Evolutionary conservation across 2,329 filamentous ascomycete species (phyloP).

Genomic region (Botrytis sinoallii): DNA sequence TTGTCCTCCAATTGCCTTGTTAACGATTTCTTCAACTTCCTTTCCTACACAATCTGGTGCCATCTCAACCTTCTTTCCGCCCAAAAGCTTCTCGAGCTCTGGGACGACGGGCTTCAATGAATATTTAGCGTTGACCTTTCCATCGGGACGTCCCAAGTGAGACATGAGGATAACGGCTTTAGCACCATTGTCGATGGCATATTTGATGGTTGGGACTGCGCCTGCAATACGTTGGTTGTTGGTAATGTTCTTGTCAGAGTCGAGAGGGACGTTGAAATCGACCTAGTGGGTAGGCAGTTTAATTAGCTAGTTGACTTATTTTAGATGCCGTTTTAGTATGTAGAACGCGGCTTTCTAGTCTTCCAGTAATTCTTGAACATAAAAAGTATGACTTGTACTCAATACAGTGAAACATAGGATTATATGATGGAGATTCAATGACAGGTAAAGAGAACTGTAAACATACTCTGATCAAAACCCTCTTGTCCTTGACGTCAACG

Average conservation of each 20-base stretch:
- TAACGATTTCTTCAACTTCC: constrained; percentile 86
- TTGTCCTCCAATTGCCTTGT: constrained; percentile 74
- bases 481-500: constrained; percentile 96
- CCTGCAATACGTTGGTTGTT: constrained; percentile 98
- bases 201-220: constrained; percentile 91
- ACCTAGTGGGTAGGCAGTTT: constrained; percentile 55
- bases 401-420: background rate
- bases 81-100: constrained; percentile 86
- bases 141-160: constrained; percentile 93
- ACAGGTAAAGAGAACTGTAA: background rate
- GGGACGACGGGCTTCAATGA: constrained; percentile 87
- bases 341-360: too few species aligned
- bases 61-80: constrained; percentile 76
- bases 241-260: constrained; percentile 88
- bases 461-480: constrained; percentile 92
- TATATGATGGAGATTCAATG: background rate
- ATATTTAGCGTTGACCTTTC: constrained; percentile 87
- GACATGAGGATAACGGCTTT: constrained; percentile 97
- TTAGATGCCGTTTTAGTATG: constrained; percentile 7
- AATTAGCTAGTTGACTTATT: constrained; percentile 27
- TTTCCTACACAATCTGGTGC: constrained; percentile 86
- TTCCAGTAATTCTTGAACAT: background rate
- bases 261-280: constrained; percentile 99
- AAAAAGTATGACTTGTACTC: background rate
- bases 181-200: constrained; percentile 84